phyloP scores from a whole-genome alignment of 345 rosid genomes.

The Cochlearia excelsa region DNA sequence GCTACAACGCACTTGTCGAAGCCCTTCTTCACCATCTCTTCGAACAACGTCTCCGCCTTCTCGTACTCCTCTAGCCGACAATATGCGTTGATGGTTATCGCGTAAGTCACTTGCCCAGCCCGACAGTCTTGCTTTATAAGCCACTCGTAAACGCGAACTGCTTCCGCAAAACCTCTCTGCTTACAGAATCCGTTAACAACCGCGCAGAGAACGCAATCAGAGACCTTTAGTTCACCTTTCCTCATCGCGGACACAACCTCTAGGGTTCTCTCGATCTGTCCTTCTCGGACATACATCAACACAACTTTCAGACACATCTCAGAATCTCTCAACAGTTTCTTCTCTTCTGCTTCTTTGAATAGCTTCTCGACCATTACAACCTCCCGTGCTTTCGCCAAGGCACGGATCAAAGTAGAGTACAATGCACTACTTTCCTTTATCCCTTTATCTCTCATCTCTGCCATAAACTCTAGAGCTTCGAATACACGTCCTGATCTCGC shows the following conservation, averaged over 20 bases:
- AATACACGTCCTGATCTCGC: slow-evolving; percentile 57
- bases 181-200: slow-evolving; percentile 66
- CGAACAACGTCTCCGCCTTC: slow-evolving; percentile 58
- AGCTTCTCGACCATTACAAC: slow-evolving; percentile 49
- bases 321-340: slow-evolving; percentile 56
- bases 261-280: slow-evolving; percentile 55
- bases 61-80: slow-evolving; percentile 51
- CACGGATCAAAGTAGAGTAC: slow-evolving; percentile 53
- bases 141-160: slow-evolving; percentile 51
- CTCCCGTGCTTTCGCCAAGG: slow-evolving; percentile 47
- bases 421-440: slow-evolving; percentile 42
- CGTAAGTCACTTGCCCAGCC: slow-evolving; percentile 90
- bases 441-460: slow-evolving; percentile 56
- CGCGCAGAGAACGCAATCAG: slow-evolving; percentile 75
- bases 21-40: slow-evolving; percentile 68
- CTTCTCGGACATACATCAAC: slow-evolving; percentile 63
- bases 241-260: slow-evolving; percentile 58
- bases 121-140: slow-evolving; percentile 47
- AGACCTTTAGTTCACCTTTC: slow-evolving; percentile 44
- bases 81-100: slow-evolving; percentile 65
- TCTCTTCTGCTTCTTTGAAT: slow-evolving; percentile 56
- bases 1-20: slow-evolving; percentile 77
- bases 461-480: slow-evolving; percentile 61
- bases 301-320: slow-evolving; percentile 70
- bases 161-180: slow-evolving; percentile 57